A percentile compares a stretch with the other conserved stretches of the same genome.
Evolutionary conservation across 2,329 filamentous ascomycete genomes (phyloP).

Genomic region (Diatrype stigma): DNA sequence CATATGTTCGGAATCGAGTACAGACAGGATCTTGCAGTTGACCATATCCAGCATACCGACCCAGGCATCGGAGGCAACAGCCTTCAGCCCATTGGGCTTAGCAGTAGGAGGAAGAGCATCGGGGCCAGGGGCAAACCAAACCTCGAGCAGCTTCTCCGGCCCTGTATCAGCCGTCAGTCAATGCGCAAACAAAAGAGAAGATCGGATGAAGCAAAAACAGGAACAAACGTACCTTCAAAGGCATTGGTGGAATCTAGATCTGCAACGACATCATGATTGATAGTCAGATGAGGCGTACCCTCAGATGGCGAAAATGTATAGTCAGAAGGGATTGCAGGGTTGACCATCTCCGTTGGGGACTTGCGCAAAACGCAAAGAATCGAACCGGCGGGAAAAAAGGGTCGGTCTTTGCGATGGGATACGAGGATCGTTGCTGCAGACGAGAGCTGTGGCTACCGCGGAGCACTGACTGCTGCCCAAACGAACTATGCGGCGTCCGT

Average conservation of each 20-base stretch:
- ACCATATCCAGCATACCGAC: conserved; percentile 96
- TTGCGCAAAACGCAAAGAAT: conserved; percentile 17
- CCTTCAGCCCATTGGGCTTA: conserved; percentile 76
- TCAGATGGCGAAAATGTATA: conserved; percentile 79
- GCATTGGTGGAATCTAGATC: conserved; percentile 94
- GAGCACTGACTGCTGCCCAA: conserved; percentile 98
- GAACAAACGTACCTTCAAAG: conserved; percentile 68
- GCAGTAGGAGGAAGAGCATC: conserved; percentile 66
- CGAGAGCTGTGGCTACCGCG: conserved; percentile 54
- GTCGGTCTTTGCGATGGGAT: too few species aligned
- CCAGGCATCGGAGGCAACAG: conserved; percentile 79
- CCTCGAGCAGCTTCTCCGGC: conserved; percentile 95
- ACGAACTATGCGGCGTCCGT: conserved; percentile 91
- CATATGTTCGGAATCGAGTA: conserved; percentile 87
- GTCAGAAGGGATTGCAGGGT: conserved; percentile 72
- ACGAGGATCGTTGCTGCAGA: conserved; percentile 14
- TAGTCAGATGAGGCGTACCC: conserved; percentile 85
- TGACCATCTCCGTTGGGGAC: conserved; percentile 68
- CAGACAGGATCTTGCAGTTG: conserved; percentile 96
- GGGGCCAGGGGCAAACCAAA: conserved; percentile 89
- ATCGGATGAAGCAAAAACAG: too few species aligned
- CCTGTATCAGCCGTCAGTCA: conserved; percentile 40
- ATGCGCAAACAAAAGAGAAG: conserved; percentile 7
- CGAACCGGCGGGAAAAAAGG: too few species aligned
- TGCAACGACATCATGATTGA: conserved; percentile 90